These are phyloP conservation scores for Phytophthora ramorum DNA, from an alignment of 352 stramenopile genomes.

Conservation along the genomic window DNA sequence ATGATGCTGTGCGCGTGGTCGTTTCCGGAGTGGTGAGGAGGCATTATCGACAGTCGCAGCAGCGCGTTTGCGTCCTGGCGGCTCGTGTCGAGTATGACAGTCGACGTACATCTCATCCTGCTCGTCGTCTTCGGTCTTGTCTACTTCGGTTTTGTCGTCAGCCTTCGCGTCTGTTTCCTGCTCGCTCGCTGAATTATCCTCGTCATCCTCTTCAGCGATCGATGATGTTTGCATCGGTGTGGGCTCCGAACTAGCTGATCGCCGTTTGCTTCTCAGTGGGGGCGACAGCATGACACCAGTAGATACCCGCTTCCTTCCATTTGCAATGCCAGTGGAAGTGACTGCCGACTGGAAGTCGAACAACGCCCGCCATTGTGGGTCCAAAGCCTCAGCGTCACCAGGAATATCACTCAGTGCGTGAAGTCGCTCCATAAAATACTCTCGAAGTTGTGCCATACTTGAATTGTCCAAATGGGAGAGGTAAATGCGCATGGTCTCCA, in stretches of 20 bases:
- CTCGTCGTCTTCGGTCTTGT: background rate
- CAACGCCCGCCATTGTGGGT: slow-evolving; percentile 57
- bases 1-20: slow-evolving; percentile 10
- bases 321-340: slow-evolving; percentile 16
- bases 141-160: slow-evolving; percentile 18
- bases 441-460: slow-evolving; percentile 66
- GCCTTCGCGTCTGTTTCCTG: background rate
- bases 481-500: slow-evolving; percentile 74
- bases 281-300: slow-evolving; percentile 29
- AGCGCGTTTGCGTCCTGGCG: slow-evolving; percentile 21
- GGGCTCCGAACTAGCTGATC: slow-evolving; percentile 43
- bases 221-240: slow-evolving; percentile 42
- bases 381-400: slow-evolving; percentile 46
- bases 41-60: slow-evolving; percentile 10
- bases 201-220: slow-evolving; percentile 41
- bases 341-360: slow-evolving; percentile 76
- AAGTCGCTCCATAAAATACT: slow-evolving; percentile 76
- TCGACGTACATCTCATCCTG: slow-evolving; percentile 17
- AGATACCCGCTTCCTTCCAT: slow-evolving; percentile 17
- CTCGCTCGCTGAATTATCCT: slow-evolving; percentile 14
- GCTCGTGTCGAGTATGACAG: slow-evolving; percentile 24
- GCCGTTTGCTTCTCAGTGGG: slow-evolving; percentile 41
- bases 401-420: slow-evolving; percentile 53
- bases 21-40: slow-evolving; percentile 20
- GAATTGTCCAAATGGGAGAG: slow-evolving; percentile 73